Base-by-base conservation (phyloP, 768 basidiomycete species). In the Hypholoma sublateritium region DNA sequence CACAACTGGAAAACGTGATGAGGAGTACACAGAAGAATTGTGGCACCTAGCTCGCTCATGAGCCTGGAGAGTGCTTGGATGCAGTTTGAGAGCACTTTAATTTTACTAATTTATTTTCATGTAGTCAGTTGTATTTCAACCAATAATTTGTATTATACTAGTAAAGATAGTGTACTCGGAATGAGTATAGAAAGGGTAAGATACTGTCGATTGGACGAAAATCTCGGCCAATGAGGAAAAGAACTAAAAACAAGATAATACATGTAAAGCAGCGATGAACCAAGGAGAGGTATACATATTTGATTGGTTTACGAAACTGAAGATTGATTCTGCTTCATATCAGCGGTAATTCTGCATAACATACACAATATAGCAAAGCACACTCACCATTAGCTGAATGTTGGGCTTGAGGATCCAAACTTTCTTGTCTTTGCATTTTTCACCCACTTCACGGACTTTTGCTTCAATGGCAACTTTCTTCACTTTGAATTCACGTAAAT, bases 401-500 rank as follows among this genome's bases (percentile, higher is more conserved):
- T 64, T 59, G 49, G 77, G 70, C 63, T 85, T 88, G 28, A 93
- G 77, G 34, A 87, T 71, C 93, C 93, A 95, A 57, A 85, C 70
- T 67, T 83, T 90, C 73, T 78, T 84, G 56, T 84, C 81, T 67
- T 82, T 88, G 63, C 82, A 86, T 66, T 89, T 93, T 71, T 87
- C 88, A 14, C 83, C 78, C 12, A 93, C 80, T 69, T 93, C 90
- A 45, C 82, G 78, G 36, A 95, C 77, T 69, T 93, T 93, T 2
- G 84, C 85, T 69, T 92, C 90, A 44, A 95, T 85, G 4, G 89
- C 84, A 49, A 86, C 89, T 78, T 93, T 94, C 76, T 88, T 92
- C 59, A 93, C 81, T 55, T 86, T 87, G 61, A 88, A 74, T n/a
- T 69, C 70, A 32, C 82, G 82, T 39, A 93, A 74, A 24, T 88